phyloP scores from a whole-genome alignment of 106 monocot species.

The Phalaenopsis aphrodite region DNA sequence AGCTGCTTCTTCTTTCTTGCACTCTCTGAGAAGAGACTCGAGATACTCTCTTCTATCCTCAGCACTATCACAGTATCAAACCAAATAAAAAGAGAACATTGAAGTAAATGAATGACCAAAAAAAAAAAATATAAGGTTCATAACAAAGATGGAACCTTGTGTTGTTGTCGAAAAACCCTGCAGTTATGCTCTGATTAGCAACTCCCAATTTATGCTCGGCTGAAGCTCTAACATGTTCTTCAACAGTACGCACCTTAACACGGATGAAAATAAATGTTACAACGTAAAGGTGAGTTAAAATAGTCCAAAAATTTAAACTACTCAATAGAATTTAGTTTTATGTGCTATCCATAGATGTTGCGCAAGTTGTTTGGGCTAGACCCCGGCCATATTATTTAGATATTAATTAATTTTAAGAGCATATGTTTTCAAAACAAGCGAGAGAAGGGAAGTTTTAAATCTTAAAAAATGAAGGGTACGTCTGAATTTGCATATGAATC shows the following conservation, averaged over 20 bases:
- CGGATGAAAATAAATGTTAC: background rate
- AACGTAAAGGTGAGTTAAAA: background rate
- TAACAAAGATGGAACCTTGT: conserved; percentile 52
- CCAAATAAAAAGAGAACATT: conserved; percentile 2
- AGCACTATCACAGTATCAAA: conserved; percentile 44
- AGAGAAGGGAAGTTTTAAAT: too few relatives aligned
- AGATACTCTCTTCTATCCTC: conserved; percentile 99
- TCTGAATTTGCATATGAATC: too few relatives aligned
- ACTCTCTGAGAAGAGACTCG: conserved; percentile 88
- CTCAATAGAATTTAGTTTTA: too few relatives aligned
- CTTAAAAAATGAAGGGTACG: too few relatives aligned
- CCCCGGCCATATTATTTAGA: too few relatives aligned
- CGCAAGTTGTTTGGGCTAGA: too few relatives aligned
- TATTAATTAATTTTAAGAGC: too few relatives aligned
- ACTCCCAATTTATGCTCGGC: conserved; percentile 99
- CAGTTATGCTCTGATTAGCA: conserved; percentile 99
- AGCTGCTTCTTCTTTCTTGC: conserved; percentile 97
- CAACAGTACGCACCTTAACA: conserved; percentile 74
- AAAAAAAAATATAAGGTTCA: background rate
- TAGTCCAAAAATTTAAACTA: too few relatives aligned
- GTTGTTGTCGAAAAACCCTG: conserved; percentile 98
- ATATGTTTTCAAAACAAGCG: too few relatives aligned
- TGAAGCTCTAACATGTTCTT: conserved; percentile 98
- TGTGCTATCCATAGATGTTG: too few relatives aligned
- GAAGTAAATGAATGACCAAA: background rate